Percentiles rank a stretch among this genome's conserved stretches.
phyloP scores from a whole-genome alignment of 495 filamentous ascomycete genomes.

The Geoglossum glabrum region DNA sequence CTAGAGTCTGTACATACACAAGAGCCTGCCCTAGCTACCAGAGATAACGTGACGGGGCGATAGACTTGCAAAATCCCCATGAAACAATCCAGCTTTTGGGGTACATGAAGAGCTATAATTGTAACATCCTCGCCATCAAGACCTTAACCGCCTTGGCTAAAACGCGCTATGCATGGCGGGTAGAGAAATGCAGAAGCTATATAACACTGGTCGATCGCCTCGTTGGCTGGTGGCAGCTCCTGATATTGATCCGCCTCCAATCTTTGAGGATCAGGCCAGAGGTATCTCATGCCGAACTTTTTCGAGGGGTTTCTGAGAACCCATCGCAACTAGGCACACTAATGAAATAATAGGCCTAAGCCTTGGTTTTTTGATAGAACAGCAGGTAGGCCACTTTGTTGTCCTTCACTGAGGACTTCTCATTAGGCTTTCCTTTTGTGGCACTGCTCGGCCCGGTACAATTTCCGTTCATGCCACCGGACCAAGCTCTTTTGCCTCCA shows the following conservation, averaged over 20 bases:
- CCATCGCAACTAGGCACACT: background rate
- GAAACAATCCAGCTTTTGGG: background rate
- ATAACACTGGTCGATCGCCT: background rate
- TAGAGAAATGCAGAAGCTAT: background rate
- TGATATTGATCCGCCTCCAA: background rate
- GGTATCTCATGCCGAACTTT: slow-evolving; percentile 1
- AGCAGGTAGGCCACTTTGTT: slow-evolving; percentile 93
- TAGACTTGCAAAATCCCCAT: background rate
- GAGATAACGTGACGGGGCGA: background rate
- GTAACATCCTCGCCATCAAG: background rate
- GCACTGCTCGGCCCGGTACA: slow-evolving; percentile 30
- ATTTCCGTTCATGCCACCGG: slow-evolving; percentile 39
- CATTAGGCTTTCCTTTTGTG: slow-evolving; percentile 37
- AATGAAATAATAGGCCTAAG: background rate
- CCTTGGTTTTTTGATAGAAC: slow-evolving; percentile 64
- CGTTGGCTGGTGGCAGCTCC: background rate
- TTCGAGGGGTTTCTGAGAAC: background rate
- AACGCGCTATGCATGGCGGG: background rate
- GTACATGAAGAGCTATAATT: background rate
- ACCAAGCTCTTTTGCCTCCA: slow-evolving; percentile 44
- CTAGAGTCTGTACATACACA: too few species aligned
- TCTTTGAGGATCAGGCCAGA: background rate
- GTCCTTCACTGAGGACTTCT: slow-evolving; percentile 58
- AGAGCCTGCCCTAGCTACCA: background rate
- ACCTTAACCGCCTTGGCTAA: background rate